Conservation (phyloP, 2,329 filamentous ascomycete genomes). For the Botrytis galanthina region DNA sequence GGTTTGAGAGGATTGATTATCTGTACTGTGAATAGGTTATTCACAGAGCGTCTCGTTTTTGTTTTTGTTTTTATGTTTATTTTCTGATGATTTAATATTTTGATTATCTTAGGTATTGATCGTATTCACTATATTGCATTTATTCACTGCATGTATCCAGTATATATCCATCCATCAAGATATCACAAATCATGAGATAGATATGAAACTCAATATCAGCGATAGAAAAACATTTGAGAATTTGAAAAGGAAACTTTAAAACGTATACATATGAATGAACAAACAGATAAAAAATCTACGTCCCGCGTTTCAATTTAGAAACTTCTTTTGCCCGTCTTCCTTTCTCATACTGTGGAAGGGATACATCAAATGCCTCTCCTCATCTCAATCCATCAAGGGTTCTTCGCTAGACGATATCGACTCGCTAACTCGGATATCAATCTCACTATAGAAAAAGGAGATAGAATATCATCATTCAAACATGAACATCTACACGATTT, state of each 20-base stretch:
- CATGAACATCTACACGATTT: neutral
- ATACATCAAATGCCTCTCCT: neutral
- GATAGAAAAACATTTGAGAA: neutral
- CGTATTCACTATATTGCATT: neutral
- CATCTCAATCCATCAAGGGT: neutral
- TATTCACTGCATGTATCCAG: too few species aligned
- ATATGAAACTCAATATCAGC: neutral
- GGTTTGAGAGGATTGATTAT: too few species aligned
- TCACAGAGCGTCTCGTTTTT: too few species aligned
- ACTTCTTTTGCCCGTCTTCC: neutral
- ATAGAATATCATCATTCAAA: neutral
- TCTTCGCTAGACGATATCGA: neutral
- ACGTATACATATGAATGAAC: too few species aligned
- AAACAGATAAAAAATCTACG: neutral
- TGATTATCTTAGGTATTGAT: neutral
- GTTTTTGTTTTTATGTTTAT: too few species aligned
- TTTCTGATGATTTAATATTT: too few species aligned
- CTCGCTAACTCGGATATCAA: neutral
- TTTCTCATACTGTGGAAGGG: neutral
- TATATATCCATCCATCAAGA: too few species aligned
- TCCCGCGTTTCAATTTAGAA: accelerated
- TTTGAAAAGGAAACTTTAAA: neutral
- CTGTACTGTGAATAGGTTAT: too few species aligned
- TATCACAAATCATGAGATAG: neutral
- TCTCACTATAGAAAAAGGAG: too few species aligned